Evolutionary conservation across 192 early-diverging fungal genomes (phyloP).

Genomic region (Backusella tuberculispora): DNA sequence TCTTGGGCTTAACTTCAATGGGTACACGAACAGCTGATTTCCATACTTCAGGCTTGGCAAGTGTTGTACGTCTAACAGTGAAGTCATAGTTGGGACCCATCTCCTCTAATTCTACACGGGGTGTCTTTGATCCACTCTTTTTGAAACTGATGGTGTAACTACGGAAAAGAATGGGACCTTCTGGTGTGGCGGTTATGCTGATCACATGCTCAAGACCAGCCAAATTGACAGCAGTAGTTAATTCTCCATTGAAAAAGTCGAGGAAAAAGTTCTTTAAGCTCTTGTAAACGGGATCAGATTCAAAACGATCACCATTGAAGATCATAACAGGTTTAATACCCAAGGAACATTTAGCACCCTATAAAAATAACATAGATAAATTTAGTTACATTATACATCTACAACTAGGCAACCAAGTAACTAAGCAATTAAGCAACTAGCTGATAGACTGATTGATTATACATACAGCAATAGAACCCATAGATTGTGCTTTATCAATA

Average conservation of each 20-base stretch:
- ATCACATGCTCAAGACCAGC: conserved; percentile 91
- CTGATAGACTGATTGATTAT: conserved; percentile 2
- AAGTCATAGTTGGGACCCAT: conserved; percentile 94
- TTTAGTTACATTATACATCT: not conserved
- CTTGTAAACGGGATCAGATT: conserved; percentile 65
- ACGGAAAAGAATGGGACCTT: conserved; percentile 76
- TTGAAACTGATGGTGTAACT: conserved; percentile 84
- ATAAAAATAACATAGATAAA: not conserved
- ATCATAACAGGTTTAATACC: conserved; percentile 90
- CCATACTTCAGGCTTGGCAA: conserved; percentile 81
- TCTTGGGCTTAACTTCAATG: conserved; percentile 83
- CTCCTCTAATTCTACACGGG: conserved; percentile 89
- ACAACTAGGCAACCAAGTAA: conserved; percentile 22
- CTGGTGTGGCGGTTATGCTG: conserved; percentile 74
- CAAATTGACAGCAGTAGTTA: conserved; percentile 74
- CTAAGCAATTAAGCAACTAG: no score
- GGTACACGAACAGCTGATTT: conserved; percentile 84
- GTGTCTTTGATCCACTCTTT: conserved; percentile 84
- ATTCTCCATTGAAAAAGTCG: conserved; percentile 90
- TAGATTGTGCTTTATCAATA: conserved; percentile 68
- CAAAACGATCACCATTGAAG: conserved; percentile 91
- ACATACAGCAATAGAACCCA: conserved; percentile 65
- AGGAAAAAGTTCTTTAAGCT: conserved; percentile 84
- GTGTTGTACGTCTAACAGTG: conserved; percentile 69
- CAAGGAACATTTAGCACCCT: conserved; percentile 72